These are phyloP conservation scores for Hyaloscypha bicolor DNA, from an alignment of 495 filamentous ascomycete genomes.

Conservation along the genomic window DNA sequence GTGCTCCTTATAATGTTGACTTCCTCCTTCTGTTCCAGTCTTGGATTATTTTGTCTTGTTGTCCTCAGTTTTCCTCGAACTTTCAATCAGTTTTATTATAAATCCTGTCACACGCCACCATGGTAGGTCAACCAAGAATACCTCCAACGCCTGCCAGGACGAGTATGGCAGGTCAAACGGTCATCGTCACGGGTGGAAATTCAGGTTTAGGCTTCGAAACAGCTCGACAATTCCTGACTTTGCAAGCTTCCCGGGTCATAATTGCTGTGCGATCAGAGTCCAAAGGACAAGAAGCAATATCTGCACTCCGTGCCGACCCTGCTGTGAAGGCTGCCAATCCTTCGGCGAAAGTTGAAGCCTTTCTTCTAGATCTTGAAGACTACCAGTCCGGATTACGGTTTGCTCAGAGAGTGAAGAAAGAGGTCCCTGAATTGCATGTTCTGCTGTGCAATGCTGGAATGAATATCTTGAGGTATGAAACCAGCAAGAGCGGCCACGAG, in stretches of 20 bases:
- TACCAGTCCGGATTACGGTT: slow-evolving; percentile 36
- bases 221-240: slow-evolving; percentile 26
- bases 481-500: slow-evolving; percentile 37
- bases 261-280: slow-evolving; percentile 32
- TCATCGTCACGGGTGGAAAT: slow-evolving; percentile 46
- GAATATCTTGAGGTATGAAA: slow-evolving; percentile 26
- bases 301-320: slow-evolving; percentile 5
- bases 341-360: slow-evolving; percentile 28
- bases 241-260: slow-evolving; percentile 27
- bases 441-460: slow-evolving; percentile 42
- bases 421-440: slow-evolving; percentile 33
- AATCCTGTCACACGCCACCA: not conserved
- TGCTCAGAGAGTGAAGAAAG: slow-evolving; percentile 12
- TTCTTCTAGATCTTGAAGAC: slow-evolving; percentile 32
- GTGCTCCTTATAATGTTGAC: not conserved
- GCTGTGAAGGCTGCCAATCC: slow-evolving; percentile 22
- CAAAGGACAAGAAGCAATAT: slow-evolving; percentile 28
- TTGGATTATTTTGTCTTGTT: too few species aligned
- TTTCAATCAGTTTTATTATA: not conserved
- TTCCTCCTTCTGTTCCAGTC: not conserved
- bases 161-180: slow-evolving; percentile 12
- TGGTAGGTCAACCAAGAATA: not conserved
- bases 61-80: too few species aligned
- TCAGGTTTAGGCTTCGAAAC: slow-evolving; percentile 45
- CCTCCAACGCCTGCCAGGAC: not conserved